Evolutionary conservation across 768 basidiomycete species (phyloP), one percentile per base, ranked within the genome.

Genomic region (Ephemerocybe angulata): DNA sequence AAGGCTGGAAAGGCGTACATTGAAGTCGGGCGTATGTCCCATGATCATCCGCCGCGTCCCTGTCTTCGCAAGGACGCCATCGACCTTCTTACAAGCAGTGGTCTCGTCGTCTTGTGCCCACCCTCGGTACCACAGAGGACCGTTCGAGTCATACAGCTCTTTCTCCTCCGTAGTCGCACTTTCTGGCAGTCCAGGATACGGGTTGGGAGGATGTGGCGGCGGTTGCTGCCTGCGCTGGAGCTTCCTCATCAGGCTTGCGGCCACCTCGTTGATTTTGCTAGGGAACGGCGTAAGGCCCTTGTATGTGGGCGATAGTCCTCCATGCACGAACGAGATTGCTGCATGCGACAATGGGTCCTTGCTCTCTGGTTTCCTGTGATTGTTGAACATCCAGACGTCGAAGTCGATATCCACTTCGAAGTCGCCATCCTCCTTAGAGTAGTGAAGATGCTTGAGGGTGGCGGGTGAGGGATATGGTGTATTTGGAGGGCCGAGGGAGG

Each of bases 11-110:
- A 42, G 10, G 19, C 76, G 25, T 58, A 85, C 87, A 57, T 77
- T 77, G 61, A 97, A 93, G 67, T 95, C 80, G 1, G 97, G 96
- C 0, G 97, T 98, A 68, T 98, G 97, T 0, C 96, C 96, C 93
- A 97, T 94, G 42, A 99, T 82, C 84, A 95, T 85, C 61, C 93
- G 76, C 55, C 91, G 73, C 25, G 90, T 94, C 1, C 93, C 93
- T 1, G 91, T 87, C 67, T 80, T 83, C 29, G 78, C 65, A 50
- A 91, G 71, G 17, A 95, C 87, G 24, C 75, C 70, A 55, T 90
- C 85, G 0, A 93, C 93, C 31, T 82, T 77, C 1, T 62, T 66
- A 67, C 97, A 99, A 3, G 82, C 83, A 49, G 75, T 74, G 53
- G 80, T 80, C 50, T 95, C 91, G 24, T 73, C 70, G 12, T 87